Conservation (phyloP, 2,329 filamentous ascomycete genomes). For the Cadophora malorum region DNA sequence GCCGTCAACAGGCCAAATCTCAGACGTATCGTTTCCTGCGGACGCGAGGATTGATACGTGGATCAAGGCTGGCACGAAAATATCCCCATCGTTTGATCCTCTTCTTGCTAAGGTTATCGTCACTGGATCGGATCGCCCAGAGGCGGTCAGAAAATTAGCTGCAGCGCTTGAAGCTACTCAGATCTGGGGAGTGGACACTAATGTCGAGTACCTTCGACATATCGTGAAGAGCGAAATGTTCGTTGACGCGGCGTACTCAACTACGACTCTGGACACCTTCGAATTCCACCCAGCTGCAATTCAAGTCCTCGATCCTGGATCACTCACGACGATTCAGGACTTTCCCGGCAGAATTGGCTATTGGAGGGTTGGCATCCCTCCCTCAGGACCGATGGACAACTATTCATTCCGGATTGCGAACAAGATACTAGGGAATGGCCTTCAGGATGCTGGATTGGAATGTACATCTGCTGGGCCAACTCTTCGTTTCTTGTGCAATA, state of each 20-base stretch:
- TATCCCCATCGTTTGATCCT: slow-evolving; percentile 19
- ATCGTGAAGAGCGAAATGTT: slow-evolving; percentile 14
- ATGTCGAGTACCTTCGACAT: slow-evolving; percentile 18
- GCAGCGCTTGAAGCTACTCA: slow-evolving; percentile 2
- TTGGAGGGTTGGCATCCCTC: slow-evolving; percentile 22
- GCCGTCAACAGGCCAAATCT: slow-evolving; percentile 13
- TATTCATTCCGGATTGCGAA: slow-evolving; percentile 24
- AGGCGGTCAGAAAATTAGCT: slow-evolving; percentile 9
- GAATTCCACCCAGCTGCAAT: slow-evolving; percentile 15
- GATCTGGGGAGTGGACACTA: slow-evolving; percentile 18
- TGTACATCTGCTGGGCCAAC: slow-evolving; percentile 19
- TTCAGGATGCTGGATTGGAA: slow-evolving; percentile 5
- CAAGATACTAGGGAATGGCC: slow-evolving; percentile 15
- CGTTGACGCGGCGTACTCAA: slow-evolving; percentile 6
- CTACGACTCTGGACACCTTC: slow-evolving; percentile 17
- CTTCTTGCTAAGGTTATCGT: slow-evolving; percentile 20
- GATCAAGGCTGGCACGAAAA: slow-evolving; percentile 4
- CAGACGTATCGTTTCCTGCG: neutral
- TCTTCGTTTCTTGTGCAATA: slow-evolving; percentile 12
- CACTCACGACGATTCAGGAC: slow-evolving; percentile 22
- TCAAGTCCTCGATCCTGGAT: slow-evolving; percentile 19
- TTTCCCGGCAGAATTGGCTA: slow-evolving; percentile 18
- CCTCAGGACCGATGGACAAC: slow-evolving; percentile 24
- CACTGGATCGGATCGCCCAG: slow-evolving; percentile 7
- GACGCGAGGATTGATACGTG: slow-evolving; percentile 18